phyloP scores from a whole-genome alignment of 2,329 filamentous ascomycete genomes.

The Clarireedia monteithiana region DNA sequence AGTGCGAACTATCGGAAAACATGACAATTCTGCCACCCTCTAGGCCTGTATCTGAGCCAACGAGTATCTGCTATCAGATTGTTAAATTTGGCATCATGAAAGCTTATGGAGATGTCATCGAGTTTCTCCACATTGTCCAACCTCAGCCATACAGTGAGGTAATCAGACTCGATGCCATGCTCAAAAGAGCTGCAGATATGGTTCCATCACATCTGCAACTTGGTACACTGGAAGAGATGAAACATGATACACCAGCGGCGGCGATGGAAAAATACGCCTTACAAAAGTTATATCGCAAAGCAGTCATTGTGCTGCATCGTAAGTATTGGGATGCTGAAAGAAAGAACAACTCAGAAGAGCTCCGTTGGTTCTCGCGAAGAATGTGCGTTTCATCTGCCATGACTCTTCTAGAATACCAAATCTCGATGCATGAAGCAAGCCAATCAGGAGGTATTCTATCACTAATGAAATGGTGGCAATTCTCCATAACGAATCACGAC shows the following conservation, averaged over 20 bases:
- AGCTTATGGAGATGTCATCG: conserved; percentile 44
- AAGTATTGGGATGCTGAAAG: conserved; percentile 41
- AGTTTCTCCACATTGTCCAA: conserved; percentile 41
- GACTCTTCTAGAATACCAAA: conserved; percentile 41
- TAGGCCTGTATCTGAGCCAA: conserved; percentile 50
- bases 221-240: conserved; percentile 39
- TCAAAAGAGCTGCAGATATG: conserved; percentile 38
- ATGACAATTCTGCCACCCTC: conserved; percentile 46
- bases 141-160: conserved; percentile 43
- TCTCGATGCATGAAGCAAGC: conserved; percentile 39
- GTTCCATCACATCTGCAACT: conserved; percentile 43
- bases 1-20: conserved; percentile 55
- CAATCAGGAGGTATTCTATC: conserved; percentile 46
- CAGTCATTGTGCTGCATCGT: conserved; percentile 46
- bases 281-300: conserved; percentile 45
- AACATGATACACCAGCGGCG: conserved; percentile 37
- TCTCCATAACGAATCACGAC: conserved; percentile 50
- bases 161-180: conserved; percentile 38
- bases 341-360: conserved; percentile 25
- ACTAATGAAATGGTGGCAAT: conserved; percentile 48
- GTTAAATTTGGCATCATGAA: conserved; percentile 41
- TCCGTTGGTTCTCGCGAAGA: conserved; percentile 45
- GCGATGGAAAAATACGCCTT: conserved; percentile 47
- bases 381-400: conserved; percentile 43
- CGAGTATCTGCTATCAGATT: conserved; percentile 47